Evolutionary conservation across 345 rosid genomes (phyloP).

Genomic region (Brassica juncea): DNA sequence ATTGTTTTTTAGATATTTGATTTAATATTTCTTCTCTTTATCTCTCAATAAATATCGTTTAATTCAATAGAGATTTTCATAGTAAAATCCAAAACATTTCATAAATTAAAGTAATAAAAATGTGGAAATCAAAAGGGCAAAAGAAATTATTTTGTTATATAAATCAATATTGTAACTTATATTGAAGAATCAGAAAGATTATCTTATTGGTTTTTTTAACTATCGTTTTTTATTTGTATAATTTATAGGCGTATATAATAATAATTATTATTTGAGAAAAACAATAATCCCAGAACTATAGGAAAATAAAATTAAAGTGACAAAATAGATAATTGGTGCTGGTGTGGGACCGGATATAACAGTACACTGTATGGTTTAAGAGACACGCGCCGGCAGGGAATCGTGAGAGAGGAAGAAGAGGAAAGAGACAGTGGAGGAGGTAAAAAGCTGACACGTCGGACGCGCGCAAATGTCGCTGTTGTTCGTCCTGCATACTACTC

Average conservation of each 20-base stretch:
- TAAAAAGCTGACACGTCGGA: constrained; percentile 85
- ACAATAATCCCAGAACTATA: constrained; percentile 26
- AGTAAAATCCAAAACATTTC: not conserved
- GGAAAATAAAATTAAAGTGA: not conserved
- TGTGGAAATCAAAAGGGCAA: not conserved
- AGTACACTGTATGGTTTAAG: constrained; percentile 24
- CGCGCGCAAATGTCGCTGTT: constrained; percentile 94
- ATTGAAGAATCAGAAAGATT: not conserved
- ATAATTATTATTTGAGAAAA: not conserved
- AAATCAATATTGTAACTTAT: not conserved
- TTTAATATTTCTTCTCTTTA: not conserved
- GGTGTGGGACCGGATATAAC: constrained; percentile 32
- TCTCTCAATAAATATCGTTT: not conserved
- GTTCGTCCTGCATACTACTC: constrained; percentile 38
- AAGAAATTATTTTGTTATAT: not conserved
- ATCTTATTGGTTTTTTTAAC: not conserved
- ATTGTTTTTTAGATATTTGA: not conserved
- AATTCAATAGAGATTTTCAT: not conserved
- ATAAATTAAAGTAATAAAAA: not conserved
- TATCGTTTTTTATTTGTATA: not conserved
- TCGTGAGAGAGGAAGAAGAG: constrained; percentile 36
- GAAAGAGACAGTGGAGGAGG: constrained; percentile 52
- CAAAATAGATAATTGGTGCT: not conserved
- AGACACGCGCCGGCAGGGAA: constrained; percentile 31
- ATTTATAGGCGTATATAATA: not conserved